Conservation (phyloP, 192 early-diverging fungal species). For the Dissophora ornata region DNA sequence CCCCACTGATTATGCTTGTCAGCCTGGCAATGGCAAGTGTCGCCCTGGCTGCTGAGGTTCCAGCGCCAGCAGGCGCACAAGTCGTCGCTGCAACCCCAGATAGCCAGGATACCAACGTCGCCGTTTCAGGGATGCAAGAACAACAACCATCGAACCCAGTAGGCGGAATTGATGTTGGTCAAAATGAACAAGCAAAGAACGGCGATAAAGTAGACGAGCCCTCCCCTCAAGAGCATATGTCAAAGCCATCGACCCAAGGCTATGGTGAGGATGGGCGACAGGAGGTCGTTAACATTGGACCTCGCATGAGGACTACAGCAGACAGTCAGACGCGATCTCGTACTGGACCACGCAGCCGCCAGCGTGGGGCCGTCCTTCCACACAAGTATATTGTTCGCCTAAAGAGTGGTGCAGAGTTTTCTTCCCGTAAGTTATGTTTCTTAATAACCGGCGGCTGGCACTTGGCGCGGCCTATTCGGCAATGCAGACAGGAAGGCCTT, state of each 20-base stretch:
- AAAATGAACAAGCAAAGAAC: neutral
- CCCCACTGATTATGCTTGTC: constrained; percentile 34
- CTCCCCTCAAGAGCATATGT: too few species aligned
- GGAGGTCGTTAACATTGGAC: constrained; percentile 45
- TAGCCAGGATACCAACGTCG: too few species aligned
- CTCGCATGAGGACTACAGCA: constrained; percentile 26
- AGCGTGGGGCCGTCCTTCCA: constrained; percentile 43
- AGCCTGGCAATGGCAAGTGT: constrained; percentile 33
- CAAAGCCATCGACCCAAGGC: constrained; percentile 32
- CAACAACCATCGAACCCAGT: too few species aligned
- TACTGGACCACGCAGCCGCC: constrained; percentile 38
- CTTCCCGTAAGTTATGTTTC: constrained; percentile 19
- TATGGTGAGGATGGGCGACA: constrained; percentile 43
- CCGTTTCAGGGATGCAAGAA: too few species aligned
- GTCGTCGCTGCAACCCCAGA: neutral
- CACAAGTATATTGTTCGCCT: constrained; percentile 47
- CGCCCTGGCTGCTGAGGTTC: neutral
- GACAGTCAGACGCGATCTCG: constrained; percentile 35
- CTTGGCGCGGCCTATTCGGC: too few species aligned
- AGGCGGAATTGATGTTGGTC: too few species aligned
- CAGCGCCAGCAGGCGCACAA: neutral
- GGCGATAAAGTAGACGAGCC: neutral
- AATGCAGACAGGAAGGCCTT: too few species aligned
- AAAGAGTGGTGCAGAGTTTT: constrained; percentile 39
- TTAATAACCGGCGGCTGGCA: too few species aligned